Evolutionary conservation across 1,284 basidiomycete genomes (phyloP).

Genomic region (Tetrapyrgos nigripes): DNA sequence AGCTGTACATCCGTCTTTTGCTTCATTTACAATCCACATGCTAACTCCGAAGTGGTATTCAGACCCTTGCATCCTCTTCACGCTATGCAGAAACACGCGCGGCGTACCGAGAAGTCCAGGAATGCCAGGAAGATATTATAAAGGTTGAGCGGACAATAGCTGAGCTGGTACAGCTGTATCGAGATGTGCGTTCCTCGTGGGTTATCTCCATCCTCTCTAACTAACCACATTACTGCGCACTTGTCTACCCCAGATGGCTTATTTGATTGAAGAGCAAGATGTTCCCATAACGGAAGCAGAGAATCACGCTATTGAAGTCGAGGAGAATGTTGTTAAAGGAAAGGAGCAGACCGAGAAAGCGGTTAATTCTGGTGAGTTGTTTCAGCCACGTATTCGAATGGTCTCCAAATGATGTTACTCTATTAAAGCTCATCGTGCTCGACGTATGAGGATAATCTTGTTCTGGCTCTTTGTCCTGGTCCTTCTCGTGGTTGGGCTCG

Average conservation of each 20-base stretch:
- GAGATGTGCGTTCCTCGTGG: conserved; percentile 57
- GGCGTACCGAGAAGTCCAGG: conserved; percentile 91
- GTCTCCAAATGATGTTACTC: not conserved
- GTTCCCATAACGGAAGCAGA: not conserved
- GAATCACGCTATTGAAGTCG: not conserved
- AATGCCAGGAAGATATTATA: conserved; percentile 88
- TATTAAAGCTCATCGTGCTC: not conserved
- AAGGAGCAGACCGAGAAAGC: not conserved
- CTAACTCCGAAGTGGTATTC: conserved; percentile 1
- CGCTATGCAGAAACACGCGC: conserved; percentile 88
- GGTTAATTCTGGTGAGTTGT: not conserved
- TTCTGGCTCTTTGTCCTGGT: not conserved
- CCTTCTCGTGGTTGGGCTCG: not conserved
- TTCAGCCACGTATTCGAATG: not conserved
- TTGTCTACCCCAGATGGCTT: not conserved
- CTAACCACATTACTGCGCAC: not conserved
- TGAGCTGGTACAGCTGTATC: conserved; percentile 89
- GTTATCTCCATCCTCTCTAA: too few species aligned
- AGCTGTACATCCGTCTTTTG: conserved; percentile 63
- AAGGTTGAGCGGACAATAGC: conserved; percentile 88
- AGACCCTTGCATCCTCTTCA: conserved; percentile 86
- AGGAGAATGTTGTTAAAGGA: not conserved
- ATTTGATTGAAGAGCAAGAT: not conserved
- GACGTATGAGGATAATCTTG: not conserved
- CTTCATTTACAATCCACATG: not conserved